phyloP scores from a whole-genome alignment of 116 monocot species.

The Papilionanthe hybrid region DNA sequence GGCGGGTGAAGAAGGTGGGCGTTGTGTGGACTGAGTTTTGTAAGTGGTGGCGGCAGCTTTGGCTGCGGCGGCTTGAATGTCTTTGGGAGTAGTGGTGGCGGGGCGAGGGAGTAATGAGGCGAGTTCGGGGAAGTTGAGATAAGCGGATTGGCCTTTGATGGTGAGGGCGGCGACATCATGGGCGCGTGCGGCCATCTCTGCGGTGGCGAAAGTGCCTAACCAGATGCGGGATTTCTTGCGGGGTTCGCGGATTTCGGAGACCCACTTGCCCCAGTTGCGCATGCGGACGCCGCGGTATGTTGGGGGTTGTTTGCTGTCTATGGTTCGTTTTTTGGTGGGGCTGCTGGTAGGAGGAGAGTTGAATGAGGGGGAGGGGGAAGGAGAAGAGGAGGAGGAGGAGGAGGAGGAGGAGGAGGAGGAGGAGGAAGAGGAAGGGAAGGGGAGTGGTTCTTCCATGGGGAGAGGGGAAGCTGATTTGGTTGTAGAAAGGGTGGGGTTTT shows the following conservation, averaged over 20 bases:
- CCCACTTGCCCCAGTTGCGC: constrained; percentile 78
- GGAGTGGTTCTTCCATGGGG: constrained; percentile 29
- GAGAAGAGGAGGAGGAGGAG: background rate
- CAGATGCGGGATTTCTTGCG: constrained; percentile 71
- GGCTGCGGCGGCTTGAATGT: constrained; percentile 74
- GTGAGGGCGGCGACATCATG: constrained; percentile 74
- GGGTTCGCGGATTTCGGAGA: constrained; percentile 68
- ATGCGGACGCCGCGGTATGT: constrained; percentile 55
- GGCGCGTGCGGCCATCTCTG: constrained; percentile 79
- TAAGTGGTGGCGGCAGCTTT: constrained; percentile 36
- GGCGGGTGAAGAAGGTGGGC: background rate
- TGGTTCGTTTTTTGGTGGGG: constrained; percentile 12
- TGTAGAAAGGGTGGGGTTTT: background rate
- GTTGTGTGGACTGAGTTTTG: background rate
- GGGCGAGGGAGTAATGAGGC: constrained; percentile 60
- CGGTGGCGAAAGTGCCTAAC: constrained; percentile 69
- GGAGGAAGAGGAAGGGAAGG: constrained; percentile 3
- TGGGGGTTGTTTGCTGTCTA: constrained; percentile 30
- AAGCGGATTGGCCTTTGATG: constrained; percentile 61
- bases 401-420: constrained; percentile 12
- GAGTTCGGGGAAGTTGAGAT: constrained; percentile 70
- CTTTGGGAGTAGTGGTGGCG: constrained; percentile 52
- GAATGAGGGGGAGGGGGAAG: background rate
- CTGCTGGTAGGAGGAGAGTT: background rate
- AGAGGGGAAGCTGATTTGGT: background rate